Evolutionary conservation across 2,329 filamentous ascomycete genomes (phyloP), one percentile per base, ranked within the genome.

Genomic region (Fusarium proliferatum): DNA sequence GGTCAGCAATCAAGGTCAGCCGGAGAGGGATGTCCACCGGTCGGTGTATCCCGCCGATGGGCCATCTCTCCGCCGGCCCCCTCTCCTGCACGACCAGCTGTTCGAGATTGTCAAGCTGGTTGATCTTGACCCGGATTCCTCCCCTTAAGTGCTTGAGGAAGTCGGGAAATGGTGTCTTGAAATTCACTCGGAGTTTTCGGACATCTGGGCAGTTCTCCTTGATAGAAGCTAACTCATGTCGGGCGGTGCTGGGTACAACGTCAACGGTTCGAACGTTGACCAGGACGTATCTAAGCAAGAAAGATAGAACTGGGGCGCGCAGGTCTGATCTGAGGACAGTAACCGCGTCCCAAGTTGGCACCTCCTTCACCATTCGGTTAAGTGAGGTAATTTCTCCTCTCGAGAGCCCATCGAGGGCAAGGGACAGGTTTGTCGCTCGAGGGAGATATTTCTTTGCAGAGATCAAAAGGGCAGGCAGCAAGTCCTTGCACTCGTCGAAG

Each of bases 371-470:
- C 34, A 28, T 28, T 21, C 23, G 15, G 3, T 16, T 19, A 4
- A 53, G 10, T 5, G 51, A 26, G 13, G 5, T 4, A 2, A 16
- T 9, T 19, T 53, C 51, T 1, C 5, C 1, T 5, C 8, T 17
- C 2, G 51, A 39, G 3, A 53, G 23, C 3, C 23, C 51, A 12
- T 17, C 5, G 1, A 53, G 19, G 8, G 23, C 9, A 9, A 53
- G 23, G 12, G 34, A 6, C 13, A 53, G 9, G 19, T 5, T n/a
- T 2, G 9, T 16, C 1, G 16, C 34, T 0, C 13, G 5, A 2
- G 23, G 13, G 4, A 53, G 10, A 6, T 28, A 7, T 1, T 4
- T 28, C 5, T 53, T 53, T 1, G 17, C 10, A 2, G 51, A 17
- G 6, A 21, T 1, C 0, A 53, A 2, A 2, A 53, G 51, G 0